These are phyloP conservation scores for Adiantum capillusveneris DNA, from an alignment of 75 land plant species.

Conservation along the genomic window DNA sequence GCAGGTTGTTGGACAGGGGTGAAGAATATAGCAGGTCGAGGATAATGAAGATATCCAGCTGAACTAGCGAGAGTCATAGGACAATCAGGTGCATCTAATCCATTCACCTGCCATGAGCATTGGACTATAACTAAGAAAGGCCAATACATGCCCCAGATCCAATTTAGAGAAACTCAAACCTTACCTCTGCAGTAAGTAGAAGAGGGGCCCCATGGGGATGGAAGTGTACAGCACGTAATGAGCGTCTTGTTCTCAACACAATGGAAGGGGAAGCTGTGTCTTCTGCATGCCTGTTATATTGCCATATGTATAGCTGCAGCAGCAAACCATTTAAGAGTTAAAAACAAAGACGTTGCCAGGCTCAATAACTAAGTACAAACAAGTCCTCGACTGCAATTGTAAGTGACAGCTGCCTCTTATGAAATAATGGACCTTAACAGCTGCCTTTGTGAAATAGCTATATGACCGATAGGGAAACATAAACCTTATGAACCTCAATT, in stretches of 20 bases:
- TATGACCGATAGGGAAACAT: too few species aligned
- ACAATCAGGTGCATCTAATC: slow-evolving; percentile 78
- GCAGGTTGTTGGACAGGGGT: slow-evolving; percentile 31
- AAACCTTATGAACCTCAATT: too few species aligned
- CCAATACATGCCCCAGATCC: too few species aligned
- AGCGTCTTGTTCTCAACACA: slow-evolving; percentile 75
- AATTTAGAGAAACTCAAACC: too few species aligned
- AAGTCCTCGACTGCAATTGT: too few species aligned
- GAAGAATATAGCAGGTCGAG: slow-evolving; percentile 63
- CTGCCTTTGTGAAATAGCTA: too few species aligned
- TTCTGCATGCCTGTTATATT: slow-evolving; percentile 69
- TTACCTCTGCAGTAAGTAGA: slow-evolving; percentile 90
- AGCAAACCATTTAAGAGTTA: too few species aligned
- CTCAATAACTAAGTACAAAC: too few species aligned
- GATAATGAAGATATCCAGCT: slow-evolving; percentile 61
- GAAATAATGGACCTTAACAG: too few species aligned
- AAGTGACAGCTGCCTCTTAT: too few species aligned
- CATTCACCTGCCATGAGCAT: slow-evolving; percentile 61
- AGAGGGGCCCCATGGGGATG: slow-evolving; percentile 86
- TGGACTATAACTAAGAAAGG: not conserved
- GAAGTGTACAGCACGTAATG: slow-evolving; percentile 95
- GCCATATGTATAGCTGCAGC: slow-evolving; percentile 85
- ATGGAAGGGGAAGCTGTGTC: slow-evolving; percentile 45
- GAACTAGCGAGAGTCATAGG: slow-evolving; percentile 76
- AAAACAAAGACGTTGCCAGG: not conserved